These are phyloP conservation scores for Tolypocladium pustulatum DNA, from an alignment of 2,329 filamentous ascomycete species.

Conservation along the genomic window DNA sequence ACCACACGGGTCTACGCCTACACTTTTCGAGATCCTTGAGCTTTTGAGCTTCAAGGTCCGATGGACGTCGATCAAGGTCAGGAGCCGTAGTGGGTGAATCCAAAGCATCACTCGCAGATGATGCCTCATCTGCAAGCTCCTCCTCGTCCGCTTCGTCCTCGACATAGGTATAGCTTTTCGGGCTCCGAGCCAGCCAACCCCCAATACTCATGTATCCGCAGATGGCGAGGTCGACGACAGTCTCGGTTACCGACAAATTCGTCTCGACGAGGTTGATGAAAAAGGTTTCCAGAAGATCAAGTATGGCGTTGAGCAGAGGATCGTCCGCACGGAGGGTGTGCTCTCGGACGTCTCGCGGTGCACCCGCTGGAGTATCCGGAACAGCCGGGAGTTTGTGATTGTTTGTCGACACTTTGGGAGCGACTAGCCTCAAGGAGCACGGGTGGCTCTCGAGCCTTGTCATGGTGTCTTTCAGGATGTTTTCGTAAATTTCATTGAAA, in stretches of 20 bases:
- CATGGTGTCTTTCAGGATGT: conserved; percentile 60
- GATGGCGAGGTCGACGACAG: conserved; percentile 69
- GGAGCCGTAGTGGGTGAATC: neutral
- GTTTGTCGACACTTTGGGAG: conserved; percentile 45
- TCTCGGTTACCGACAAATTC: conserved; percentile 79
- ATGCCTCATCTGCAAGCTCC: conserved; percentile 2
- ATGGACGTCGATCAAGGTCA: neutral
- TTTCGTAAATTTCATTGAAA: conserved; percentile 63
- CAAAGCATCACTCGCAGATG: conserved; percentile 1
- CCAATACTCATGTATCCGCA: conserved; percentile 80
- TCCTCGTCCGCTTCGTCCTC: conserved; percentile 24
- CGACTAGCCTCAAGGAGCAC: conserved; percentile 60
- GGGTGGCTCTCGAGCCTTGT: conserved; percentile 60
- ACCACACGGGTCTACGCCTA: conserved; percentile 43
- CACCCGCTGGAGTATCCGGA: conserved; percentile 46
- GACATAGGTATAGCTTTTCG: conserved; percentile 45
- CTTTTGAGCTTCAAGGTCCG: conserved; percentile 20
- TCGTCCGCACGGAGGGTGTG: conserved; percentile 55
- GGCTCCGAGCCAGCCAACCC: conserved; percentile 77
- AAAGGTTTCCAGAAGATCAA: conserved; percentile 67
- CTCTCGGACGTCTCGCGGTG: conserved; percentile 47
- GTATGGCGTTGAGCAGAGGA: conserved; percentile 52
- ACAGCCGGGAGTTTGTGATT: conserved; percentile 46
- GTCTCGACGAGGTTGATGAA: conserved; percentile 86
- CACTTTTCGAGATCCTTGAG: conserved; percentile 39